Evolutionary conservation across 139 green algal genomes (phyloP), one percentile per base, ranked within the genome.

Genomic region (Pycnococcus provasolii): DNA sequence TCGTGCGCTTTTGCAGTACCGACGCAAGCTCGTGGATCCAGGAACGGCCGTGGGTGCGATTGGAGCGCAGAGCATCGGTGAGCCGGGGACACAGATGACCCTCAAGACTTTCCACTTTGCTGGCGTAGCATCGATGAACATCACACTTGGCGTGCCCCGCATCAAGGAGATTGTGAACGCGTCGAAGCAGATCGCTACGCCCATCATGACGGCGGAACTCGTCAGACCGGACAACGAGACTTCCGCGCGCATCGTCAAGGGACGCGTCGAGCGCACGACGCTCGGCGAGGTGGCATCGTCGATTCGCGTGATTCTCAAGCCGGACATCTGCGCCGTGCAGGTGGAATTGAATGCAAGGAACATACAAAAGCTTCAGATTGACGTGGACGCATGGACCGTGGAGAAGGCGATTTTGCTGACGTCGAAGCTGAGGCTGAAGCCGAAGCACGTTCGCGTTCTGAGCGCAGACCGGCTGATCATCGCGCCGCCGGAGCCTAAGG

Each of bases 111-210:
- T 98, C 75, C 92, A 98, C 75, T 98, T 98, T 83, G 92, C 92
- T 7, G 92, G 92, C 2, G 91, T 98, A 58, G 91, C 92, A 1
- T 83, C 61, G 74, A 98, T 97, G 92, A 96, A 98, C 77, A 80
- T 97, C 47, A 97, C 91, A n/a, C 84, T 91, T 54, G 92, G 92
- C n/a, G 92, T 98, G 67, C 92, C 92, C 1, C 86, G 92, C 63
- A 95, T 98, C 75, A 98, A 98, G 83, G 92, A 98, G 81, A 97
- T 98, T 80, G 97, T 98, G 80, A 98, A 98, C 74, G 92, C 85
- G 1, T 78, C 86, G 39, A 91, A 90, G 62, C 91, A 85, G 70
- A 97, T 98, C 63, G 84, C 71, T 78, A 97, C 92, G 2, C 92
- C 92, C 42, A 90, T 97, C 78, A 96, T 98, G 50, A 81, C 81